A percentile compares a stretch with the other conserved stretches of the same genome.
phyloP scores from a whole-genome alignment of 108 stramenopile species.

The Pelagomonas calceolata region DNA sequence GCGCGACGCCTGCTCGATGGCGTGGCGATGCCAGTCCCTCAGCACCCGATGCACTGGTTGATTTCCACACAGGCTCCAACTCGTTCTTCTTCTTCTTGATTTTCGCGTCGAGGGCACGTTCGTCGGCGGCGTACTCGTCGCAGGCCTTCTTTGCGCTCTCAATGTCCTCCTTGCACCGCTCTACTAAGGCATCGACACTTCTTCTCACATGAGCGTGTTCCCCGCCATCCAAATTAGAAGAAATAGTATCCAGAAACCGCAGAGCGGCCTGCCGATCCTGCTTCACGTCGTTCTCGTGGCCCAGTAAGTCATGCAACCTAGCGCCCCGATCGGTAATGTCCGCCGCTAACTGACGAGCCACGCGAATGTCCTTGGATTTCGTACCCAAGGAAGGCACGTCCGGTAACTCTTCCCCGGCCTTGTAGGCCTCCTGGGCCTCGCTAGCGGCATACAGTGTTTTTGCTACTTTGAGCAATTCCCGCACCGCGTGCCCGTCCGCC shows the following conservation, averaged over 20 bases:
- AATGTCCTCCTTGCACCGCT: background rate
- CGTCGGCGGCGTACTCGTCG: constrained; percentile 41
- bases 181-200: constrained; percentile 1
- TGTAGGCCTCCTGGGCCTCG: constrained; percentile 15
- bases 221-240: constrained; percentile 12
- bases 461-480: constrained; percentile 58
- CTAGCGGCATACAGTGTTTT: constrained; percentile 44
- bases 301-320: constrained; percentile 41
- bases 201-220: constrained; percentile 20
- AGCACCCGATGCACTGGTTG: too few species aligned
- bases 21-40: too few species aligned
- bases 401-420: background rate
- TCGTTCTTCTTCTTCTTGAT: constrained; percentile 42
- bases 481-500: constrained; percentile 61
- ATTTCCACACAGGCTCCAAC: too few species aligned
- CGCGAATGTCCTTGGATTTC: constrained; percentile 19
- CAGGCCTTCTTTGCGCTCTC: constrained; percentile 17
- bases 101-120: constrained; percentile 33
- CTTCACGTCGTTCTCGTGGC: constrained; percentile 30
- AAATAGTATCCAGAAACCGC: constrained; percentile 40
- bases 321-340: constrained; percentile 47
- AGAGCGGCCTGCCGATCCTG: constrained; percentile 32
- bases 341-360: constrained; percentile 26
- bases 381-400: background rate
- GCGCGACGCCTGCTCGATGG: too few species aligned